Evolutionary conservation across 371 early-diverging fungal species (phyloP).

Genomic region (Apophysomyces variabilis): DNA sequence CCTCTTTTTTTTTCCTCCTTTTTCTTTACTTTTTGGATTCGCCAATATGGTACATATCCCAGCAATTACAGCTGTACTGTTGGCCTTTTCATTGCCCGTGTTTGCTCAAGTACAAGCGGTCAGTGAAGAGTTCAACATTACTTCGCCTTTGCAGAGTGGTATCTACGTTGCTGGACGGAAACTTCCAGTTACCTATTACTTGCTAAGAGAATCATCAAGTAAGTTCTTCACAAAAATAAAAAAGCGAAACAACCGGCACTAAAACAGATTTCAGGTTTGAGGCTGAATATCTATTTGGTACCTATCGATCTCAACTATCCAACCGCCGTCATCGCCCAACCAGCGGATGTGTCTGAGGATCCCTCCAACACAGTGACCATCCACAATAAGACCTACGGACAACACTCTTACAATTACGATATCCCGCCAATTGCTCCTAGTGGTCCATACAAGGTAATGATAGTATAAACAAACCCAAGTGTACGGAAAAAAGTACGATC

Average conservation of each 20-base stretch:
- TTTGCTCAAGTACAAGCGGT: slow-evolving; percentile 17
- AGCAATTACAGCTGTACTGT: slow-evolving; percentile 1
- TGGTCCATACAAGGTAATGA: slow-evolving; percentile 25
- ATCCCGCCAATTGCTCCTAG: slow-evolving; percentile 22
- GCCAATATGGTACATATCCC: not conserved
- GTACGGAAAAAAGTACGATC: no score
- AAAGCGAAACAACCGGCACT: not conserved
- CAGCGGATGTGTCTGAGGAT: slow-evolving; percentile 30
- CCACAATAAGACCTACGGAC: slow-evolving; percentile 22
- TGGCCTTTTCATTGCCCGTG: not conserved
- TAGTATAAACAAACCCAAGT: no score
- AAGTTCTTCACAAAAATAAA: slow-evolving; percentile 6
- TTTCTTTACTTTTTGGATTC: not conserved
- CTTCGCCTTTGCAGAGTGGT: slow-evolving; percentile 28
- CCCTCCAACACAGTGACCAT: slow-evolving; percentile 22
- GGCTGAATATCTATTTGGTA: slow-evolving; percentile 27
- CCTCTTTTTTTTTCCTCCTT: not conserved
- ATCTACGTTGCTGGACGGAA: slow-evolving; percentile 28
- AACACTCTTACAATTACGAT: slow-evolving; percentile 27
- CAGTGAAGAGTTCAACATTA: slow-evolving; percentile 27
- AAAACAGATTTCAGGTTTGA: not conserved
- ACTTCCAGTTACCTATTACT: slow-evolving; percentile 33
- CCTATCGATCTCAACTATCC: slow-evolving; percentile 17
- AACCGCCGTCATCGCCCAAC: slow-evolving; percentile 19
- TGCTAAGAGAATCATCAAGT: slow-evolving; percentile 22